Base-by-base conservation (phyloP, 352 stramenopile species). In the Phytopythium litorale region DNA sequence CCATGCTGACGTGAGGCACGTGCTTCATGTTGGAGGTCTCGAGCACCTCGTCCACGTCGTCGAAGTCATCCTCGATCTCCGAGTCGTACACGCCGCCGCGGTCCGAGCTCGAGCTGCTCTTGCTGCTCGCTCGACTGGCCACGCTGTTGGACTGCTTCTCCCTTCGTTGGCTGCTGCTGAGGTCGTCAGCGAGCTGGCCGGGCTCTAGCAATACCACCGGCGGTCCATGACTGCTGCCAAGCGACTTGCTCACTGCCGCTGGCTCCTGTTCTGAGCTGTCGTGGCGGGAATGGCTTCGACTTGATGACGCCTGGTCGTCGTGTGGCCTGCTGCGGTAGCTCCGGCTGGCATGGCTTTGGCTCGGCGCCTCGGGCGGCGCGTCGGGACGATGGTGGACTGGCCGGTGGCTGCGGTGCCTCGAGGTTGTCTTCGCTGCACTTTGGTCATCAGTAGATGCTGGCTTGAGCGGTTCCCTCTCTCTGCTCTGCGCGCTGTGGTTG, bases 11-110 rank as follows among this genome's bases (percentile, higher is more conserved):
- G 35, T 64, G 62, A 30, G 71, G 75, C 56, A 80, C 67, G 19
- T 68, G 67, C 45, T 69, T 53, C 72, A 80, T 80, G 38, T 80
- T 71, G 37, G 68, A 67, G 0, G 72, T 80, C 25, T 80, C 72
- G 52, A 80, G 60, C 42, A 67, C 76, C 48, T 76, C 70, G 8
- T 73, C 71, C 25, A 80, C 70, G 43, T 79, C 68, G 55, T 76
- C 68, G 21, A 78, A 33, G 30, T 76, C 69, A 52, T 73, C 58
- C 35, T 58, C 65, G 28, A 68, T 56, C 33, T 76, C 71, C 11
- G 45, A 51, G 55, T 74, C 55, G 38, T 60, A 60, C 37, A n/a
- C 55, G 11, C 40, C 55, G 25, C 6, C 38, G 25, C 23, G 38
- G 40, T 16, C 28, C 21, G 38, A 52, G 25, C 40, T 32, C 19